Evolutionary conservation across 768 basidiomycete genomes (phyloP), one percentile per base, ranked within the genome.

Genomic region (Pleurotus tuber-regium): DNA sequence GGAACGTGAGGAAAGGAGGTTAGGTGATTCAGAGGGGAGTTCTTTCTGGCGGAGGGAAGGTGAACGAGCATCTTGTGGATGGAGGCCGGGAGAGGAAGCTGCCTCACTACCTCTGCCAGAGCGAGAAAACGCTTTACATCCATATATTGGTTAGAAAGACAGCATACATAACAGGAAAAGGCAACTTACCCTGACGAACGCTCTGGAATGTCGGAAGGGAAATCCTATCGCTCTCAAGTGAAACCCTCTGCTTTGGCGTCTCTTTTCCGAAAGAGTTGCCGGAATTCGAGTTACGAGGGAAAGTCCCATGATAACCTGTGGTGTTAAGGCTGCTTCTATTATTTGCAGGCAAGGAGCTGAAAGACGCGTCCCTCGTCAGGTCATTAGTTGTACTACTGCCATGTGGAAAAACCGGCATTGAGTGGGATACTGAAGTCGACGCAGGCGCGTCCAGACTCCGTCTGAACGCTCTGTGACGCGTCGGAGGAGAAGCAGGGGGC

Each of bases 141-240:
- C 10, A 30, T 2, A 21, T 7, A n/a, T n/a, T n/a, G n/a, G n/a
- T n/a, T n/a, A n/a, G n/a, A n/a, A n/a, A n/a, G n/a, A n/a, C n/a
- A n/a, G n/a, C n/a, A n/a, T n/a, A n/a, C n/a, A n/a, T n/a, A n/a
- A n/a, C n/a, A n/a, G n/a, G n/a, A n/a, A n/a, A 44, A 47, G 14
- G 38, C 50, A 55, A 12, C 61, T 52, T 54, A 77, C 80, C 65
- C 69, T 77, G 70, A 51, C 66, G 61, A 53, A 72, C 55, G 51
- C 67, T 68, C 50, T 65, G 73, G 36, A 69, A 67, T 0, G 70
- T 62, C 19, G 72, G 72, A 30, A 68, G 60, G 18, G 74, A 76
- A 11, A 60, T 60, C 21, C 73, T 66, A 43, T 82, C 81, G 53
- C 75, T 79, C 25, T 86, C 83, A 16, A 80, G 79, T 0, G 79